Base-by-base conservation (phyloP, 148 eudicot genomes). In the Vaccinium darrowii region DNA sequence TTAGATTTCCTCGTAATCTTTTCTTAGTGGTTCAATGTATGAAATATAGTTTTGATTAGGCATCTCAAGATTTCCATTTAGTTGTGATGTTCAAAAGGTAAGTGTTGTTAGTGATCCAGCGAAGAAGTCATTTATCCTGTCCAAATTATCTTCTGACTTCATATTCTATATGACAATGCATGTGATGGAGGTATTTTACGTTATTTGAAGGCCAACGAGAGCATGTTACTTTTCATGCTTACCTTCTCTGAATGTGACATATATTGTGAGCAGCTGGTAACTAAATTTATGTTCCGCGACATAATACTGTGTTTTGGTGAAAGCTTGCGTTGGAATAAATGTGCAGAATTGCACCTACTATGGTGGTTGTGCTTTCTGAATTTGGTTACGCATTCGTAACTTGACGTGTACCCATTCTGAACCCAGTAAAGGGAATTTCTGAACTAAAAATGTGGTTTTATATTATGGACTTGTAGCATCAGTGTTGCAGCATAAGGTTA, bases 11-110 rank as follows among this genome's bases (percentile, higher is more conserved):
- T 25, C 18, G 8, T 19, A 54, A 51, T 79, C 49, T 79, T 30
- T 30, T 67, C 56, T 19, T 69, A 72, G 21, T 43, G 71, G 57
- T 82, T 83, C 67, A 60, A 76, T 54, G 85, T 76, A n/a, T 9
- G 30, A 19, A 85, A 27, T 81, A 36, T 53, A 15, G 73, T 81
- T 82, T 52, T 4, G 51, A 12, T 21, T 49, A 83, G 69, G 30
- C 51, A 36, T 85, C 74, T 82, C 21, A n/a, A 16, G 7, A 62
- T 82, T 51, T 60, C 9, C 51, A 62, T 51, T 67, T 53, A 21
- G 33, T 84, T 52, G 5, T 33, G 71, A 56, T 36, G 69, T 54
- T 85, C 79, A 18, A 53, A 39, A 14, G 62, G 23, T 14, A 47
- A 18, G 77, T 8, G 9, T 54, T 19, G 51, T 54, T 65, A 23